Evolutionary conservation across 2,329 filamentous ascomycete genomes (phyloP), one percentile per base, ranked within the genome.

Genomic region (Colletotrichum tropicicola): DNA sequence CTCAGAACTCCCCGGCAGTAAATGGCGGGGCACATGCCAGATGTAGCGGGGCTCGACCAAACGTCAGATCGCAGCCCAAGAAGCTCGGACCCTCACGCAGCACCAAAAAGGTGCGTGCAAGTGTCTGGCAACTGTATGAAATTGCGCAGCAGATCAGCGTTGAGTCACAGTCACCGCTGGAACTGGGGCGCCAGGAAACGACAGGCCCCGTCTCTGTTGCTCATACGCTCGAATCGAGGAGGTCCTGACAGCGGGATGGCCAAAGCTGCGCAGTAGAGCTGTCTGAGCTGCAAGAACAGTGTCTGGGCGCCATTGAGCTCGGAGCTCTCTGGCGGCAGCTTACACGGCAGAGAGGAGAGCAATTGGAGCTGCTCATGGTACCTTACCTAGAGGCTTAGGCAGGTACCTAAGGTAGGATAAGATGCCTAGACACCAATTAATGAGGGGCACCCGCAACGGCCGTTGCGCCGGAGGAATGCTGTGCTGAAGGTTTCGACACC

Each of bases 61-160:
- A 65, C 43, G 61, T 65, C 61, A 65, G 61, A 65, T 65, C 61
- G 61, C 43, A 60, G n/a, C 32, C 32, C 56, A 43, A 27, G 51
- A 62, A 65, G 62, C 62, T 65, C 58, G 54, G 59, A 58, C 54
- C 45, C 39, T 52, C 30, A 30, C 37, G 4, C 19, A 37, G 35
- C 21, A 64, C 45, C n/a, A 48, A 48, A 58, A 59, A 59, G 41
- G 39, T 32, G 55, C 41, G 48, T 53, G 55, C 55, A 54, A 41
- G 19, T 41, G 35, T 51, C 32, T 61, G 21, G 59, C 43, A 58
- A 19, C 3, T 41, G 53, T 30, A 43, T 39, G 56, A 59, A 39
- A 65, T 49, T 45, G 45, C 48, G 45, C 25, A 43, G 30, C 32
- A 56, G 53, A 57, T 48, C 43, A 48, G 25, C 43, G 44, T 35